Base-by-base conservation (phyloP, 2,329 filamentous ascomycete genomes). In the Fusarium phyllophilum region DNA sequence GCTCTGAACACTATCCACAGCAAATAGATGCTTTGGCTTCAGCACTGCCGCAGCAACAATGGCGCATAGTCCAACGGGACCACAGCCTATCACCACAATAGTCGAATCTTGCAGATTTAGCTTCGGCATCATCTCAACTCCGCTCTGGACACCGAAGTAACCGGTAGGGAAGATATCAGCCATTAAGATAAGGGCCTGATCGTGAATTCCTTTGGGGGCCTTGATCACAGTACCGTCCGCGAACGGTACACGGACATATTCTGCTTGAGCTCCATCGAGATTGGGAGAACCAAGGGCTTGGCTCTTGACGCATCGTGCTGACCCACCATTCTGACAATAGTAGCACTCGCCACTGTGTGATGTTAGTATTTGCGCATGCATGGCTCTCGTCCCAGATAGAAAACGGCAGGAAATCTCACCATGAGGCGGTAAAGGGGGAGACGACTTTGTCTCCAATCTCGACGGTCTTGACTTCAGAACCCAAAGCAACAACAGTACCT, bases 101-200 rank as follows among this genome's bases (percentile, higher is more conserved):
- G 92, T 93, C 63, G 91, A 89, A 13, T 84, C 77, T 12, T 79
- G 77, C 11, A 83, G 55, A n/a, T 81, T 59, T 5, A 78, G 67
- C 8, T 67, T 73, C 11, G 77, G 75, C 49, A 92, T 86, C 78
- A 91, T 84, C 62, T 89, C 89, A 81, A 97, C 92, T 8, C 91
- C 95, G 78, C 94, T 96, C 62, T 88, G 87, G 7, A 93, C 93
- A 8, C 94, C 95, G 75, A 95, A 97, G 83, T 90, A 97, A 6
- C 95, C 93, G 0, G 92, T 94, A 1, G 95, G 95, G 82, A 96
- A 97, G 77, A 97, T 97, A 78, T 97, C 95, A 14, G 94, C 94
- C 94, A 97, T 97, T 20, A 97, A 87, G 7, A 97, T 90, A 52
- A 97, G 86, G 31, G 90, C 90, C 72, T 92, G 89, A 73, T 96